Evolutionary conservation across 1,284 basidiomycete genomes (phyloP), one percentile per base, ranked within the genome.

Genomic region (Phellinidium pouzarii): DNA sequence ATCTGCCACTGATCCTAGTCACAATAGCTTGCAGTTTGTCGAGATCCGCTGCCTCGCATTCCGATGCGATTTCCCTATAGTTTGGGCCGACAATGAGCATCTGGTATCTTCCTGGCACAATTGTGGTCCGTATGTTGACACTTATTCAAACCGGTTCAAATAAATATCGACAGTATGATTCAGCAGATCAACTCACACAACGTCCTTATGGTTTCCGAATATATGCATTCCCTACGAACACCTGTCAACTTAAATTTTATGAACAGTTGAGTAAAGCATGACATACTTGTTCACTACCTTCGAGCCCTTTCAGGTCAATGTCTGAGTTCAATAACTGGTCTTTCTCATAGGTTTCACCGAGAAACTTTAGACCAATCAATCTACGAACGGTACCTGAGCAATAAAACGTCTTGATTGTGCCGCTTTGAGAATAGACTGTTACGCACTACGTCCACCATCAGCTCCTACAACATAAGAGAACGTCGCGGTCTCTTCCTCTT

Each of bases 331-430:
- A 22, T 11, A 54, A 20, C 17, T 27, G 59, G 20, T 70, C 59
- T 7, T 68, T 60, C 3, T 64, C 61, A 34, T 61, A 62, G 0
- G 69, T 71, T 52, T 79, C 72, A 0, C 77, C 78, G 1, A 72
- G 52, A 53, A 79, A 77, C 0, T 65, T 55, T 23, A 78, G 56
- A 0, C 71, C 71, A n/a, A 76, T 66, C 23, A 65, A 62, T 53
- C 76, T 76, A 25, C 68, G 54, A 23, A 60, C 57, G 20, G 60
- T 52, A 43, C 67, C 66, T 66, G 31, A 20, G 8, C 34, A n/a
- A n/a, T n/a, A 11, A 7, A 12, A 8, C 11, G 22, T 23, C 17
- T 44, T 25, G 27, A 29, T 54, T 36, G 9, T 40, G 14, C 26
- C 44, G 9, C 12, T 14, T 22, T 4, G 29, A 43, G 26, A 19